Conservation (phyloP, 2,329 filamentous ascomycete genomes). For the Verticillium dahliae region DNA sequence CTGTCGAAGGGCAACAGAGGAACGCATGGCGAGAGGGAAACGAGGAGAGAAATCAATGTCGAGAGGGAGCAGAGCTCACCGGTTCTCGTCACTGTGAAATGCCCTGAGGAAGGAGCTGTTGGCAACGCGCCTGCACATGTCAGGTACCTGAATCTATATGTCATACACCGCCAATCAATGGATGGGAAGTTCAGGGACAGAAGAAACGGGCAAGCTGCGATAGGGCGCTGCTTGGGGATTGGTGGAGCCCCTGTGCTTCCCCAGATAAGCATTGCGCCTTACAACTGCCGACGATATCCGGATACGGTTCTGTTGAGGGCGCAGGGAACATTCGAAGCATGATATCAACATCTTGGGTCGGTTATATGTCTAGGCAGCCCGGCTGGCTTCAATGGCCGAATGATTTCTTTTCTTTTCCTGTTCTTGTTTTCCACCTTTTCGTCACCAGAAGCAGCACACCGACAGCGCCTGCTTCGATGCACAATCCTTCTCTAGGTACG, state of each 20-base stretch:
- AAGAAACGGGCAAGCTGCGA: background rate
- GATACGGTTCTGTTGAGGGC: background rate
- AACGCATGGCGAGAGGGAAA: background rate
- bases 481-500: too few species aligned
- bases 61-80: background rate
- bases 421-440: too few species aligned
- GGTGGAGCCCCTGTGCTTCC: too few species aligned
- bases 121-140: background rate
- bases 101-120: background rate
- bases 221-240: background rate
- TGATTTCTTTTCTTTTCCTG: too few species aligned
- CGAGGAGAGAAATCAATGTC: background rate
- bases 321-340: background rate
- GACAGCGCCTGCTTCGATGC: too few species aligned
- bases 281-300: background rate
- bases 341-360: background rate
- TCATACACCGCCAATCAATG: background rate
- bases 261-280: background rate
- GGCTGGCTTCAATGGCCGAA: too few species aligned
- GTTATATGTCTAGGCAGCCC: too few species aligned
- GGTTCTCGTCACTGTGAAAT: background rate
- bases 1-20: background rate
- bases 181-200: background rate
- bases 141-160: background rate
- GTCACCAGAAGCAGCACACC: too few species aligned